These are phyloP conservation scores for Pestalotiopsis sp. DNA, from an alignment of 2,329 filamentous ascomycete genomes.

Conservation along the genomic window DNA sequence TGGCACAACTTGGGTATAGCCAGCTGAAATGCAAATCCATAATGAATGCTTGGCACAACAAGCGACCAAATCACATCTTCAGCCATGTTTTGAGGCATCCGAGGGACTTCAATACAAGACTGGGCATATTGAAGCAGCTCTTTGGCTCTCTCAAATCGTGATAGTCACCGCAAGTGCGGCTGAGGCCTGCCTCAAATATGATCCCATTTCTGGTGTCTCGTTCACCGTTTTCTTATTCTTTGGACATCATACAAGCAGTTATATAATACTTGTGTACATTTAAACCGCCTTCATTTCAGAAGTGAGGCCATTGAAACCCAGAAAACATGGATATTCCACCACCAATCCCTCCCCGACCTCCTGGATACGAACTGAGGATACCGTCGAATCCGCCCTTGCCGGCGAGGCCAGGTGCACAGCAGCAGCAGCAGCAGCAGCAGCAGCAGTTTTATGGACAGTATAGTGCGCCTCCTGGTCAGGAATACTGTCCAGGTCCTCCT, in stretches of 20 bases:
- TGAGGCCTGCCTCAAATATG: neutral
- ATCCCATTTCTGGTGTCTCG: too few relatives aligned
- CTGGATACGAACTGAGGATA: constrained; percentile 21
- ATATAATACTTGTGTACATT: neutral
- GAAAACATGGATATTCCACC: constrained; percentile 17
- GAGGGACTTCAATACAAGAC: constrained; percentile 27
- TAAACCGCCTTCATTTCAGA: neutral
- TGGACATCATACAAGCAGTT: neutral
- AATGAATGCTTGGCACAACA: constrained; percentile 2
- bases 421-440: neutral
- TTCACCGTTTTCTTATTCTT: neutral
- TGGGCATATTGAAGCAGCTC: neutral
- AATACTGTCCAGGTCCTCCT: neutral
- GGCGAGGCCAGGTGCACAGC: neutral
- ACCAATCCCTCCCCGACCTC: constrained; percentile 22
- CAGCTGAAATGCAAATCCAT: constrained; percentile 5
- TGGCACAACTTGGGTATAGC: neutral
- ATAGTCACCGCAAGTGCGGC: neutral
- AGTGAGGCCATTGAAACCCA: neutral
- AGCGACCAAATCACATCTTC: neutral
- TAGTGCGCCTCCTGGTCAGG: neutral
- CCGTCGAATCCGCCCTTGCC: constrained; percentile 11
- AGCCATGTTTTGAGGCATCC: neutral
- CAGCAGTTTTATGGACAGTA: constrained; percentile 1
- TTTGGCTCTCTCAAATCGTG: neutral